These are phyloP conservation scores for Trametes polyzona DNA, from an alignment of 1,284 basidiomycete genomes.

Conservation along the genomic window DNA sequence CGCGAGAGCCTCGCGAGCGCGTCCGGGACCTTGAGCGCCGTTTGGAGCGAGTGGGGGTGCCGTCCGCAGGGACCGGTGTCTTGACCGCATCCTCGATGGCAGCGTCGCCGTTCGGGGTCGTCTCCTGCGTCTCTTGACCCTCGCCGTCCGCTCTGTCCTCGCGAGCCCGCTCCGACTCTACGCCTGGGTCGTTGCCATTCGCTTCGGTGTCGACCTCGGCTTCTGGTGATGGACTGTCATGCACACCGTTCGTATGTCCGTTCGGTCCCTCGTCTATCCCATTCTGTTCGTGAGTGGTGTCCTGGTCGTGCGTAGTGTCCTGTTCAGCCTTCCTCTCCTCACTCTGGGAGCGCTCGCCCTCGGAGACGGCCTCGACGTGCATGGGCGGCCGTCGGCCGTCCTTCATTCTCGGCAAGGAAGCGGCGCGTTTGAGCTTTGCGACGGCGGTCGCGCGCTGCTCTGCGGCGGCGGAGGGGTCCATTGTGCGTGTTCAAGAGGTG, in stretches of 20 bases:
- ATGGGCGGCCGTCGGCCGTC: constrained; percentile 83
- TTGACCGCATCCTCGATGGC: constrained; percentile 30
- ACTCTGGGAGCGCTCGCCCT: constrained; percentile 64
- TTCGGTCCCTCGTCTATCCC: constrained; percentile 17
- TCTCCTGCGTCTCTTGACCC: constrained; percentile 28
- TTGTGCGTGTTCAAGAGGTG: constrained; percentile 32
- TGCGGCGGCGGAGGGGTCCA: constrained; percentile 56
- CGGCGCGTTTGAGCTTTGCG: constrained; percentile 86
- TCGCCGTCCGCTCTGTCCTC: constrained; percentile 22
- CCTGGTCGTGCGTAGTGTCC: constrained; percentile 31
- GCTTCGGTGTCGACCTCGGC: constrained; percentile 2
- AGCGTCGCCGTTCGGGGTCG: constrained; percentile 18
- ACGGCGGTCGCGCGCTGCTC: constrained; percentile 83
- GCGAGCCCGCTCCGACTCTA: constrained; percentile 1
- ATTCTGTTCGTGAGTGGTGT: neutral
- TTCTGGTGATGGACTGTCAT: constrained; percentile 10
- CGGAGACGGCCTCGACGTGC: constrained; percentile 78
- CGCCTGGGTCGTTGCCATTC: constrained; percentile 8
- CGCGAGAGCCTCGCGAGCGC: constrained; percentile 73
- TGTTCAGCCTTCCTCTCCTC: constrained; percentile 33
- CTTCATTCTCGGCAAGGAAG: constrained; percentile 86
- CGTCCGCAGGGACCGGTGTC: constrained; percentile 33
- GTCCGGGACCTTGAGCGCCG: constrained; percentile 77
- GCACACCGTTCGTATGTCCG: constrained; percentile 29
- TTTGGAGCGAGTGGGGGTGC: constrained; percentile 43